Percentiles rank a stretch among this genome's conserved stretches.
phyloP scores from a whole-genome alignment of 2,329 filamentous ascomycete genomes.

The Nigrospora oryzae region DNA sequence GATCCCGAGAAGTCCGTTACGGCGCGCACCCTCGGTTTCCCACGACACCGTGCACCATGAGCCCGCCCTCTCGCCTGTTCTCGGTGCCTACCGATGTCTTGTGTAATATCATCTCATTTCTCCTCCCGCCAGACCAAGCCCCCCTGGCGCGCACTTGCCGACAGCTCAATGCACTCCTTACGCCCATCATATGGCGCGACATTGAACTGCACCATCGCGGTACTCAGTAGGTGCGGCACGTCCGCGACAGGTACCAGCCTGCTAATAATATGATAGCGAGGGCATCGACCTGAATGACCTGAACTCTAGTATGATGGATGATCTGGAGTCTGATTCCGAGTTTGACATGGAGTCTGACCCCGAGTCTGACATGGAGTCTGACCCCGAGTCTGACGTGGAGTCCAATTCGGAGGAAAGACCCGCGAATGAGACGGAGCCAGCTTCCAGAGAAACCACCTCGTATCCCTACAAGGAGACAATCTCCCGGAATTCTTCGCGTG shows the following conservation, averaged over 20 bases:
- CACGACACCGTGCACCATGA: too few relatives aligned
- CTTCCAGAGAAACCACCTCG: background rate
- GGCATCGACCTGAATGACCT: background rate
- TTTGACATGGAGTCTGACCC: too few relatives aligned
- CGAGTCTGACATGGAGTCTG: background rate
- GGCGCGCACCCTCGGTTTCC: too few relatives aligned
- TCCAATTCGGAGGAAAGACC: too few relatives aligned
- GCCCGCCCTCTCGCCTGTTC: too few relatives aligned
- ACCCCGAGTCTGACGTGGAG: background rate
- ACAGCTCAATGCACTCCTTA: background rate
- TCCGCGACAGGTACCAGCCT: too few relatives aligned
- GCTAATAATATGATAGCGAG: background rate
- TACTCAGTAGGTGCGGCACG: background rate
- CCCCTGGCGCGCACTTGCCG: constrained; percentile 3
- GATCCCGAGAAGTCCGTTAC: too few relatives aligned
- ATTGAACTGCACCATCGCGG: constrained; percentile 2
- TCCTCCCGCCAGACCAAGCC: constrained; percentile 2
- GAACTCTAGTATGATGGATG: too few relatives aligned
- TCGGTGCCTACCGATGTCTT: too few relatives aligned
- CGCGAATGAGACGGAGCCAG: background rate
- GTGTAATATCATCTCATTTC: background rate
- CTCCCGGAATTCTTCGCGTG: background rate
- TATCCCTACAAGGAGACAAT: background rate
- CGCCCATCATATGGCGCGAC: constrained; percentile 1
- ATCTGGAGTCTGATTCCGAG: too few relatives aligned